Conservation (phyloP, 2,329 filamentous ascomycete genomes). For the Verticillium klebahnii region DNA sequence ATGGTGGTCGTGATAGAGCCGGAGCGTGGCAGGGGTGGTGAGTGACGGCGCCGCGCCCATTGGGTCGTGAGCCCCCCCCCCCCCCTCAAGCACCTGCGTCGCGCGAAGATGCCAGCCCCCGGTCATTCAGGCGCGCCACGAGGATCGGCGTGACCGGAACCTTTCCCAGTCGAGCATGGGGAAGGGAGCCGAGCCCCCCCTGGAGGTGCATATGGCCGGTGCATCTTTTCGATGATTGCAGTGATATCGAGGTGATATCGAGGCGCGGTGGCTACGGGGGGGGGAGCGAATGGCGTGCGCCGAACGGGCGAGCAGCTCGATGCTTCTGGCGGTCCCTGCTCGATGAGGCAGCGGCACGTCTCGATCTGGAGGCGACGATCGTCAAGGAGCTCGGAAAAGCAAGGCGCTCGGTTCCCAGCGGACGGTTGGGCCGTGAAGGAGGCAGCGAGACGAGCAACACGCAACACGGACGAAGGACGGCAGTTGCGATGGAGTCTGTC, state of each 20-base stretch:
- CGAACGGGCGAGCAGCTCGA: background rate
- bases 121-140: conserved; percentile 13
- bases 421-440: background rate
- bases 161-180: conserved; percentile 8
- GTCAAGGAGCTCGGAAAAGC: background rate
- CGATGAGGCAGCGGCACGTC: background rate
- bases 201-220: background rate
- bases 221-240: background rate
- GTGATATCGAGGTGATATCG: background rate
- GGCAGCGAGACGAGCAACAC: background rate
- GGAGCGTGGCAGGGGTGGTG: background rate
- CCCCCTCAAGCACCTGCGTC: background rate
- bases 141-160: conserved; percentile 13
- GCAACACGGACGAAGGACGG: background rate
- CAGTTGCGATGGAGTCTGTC: background rate
- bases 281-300: background rate
- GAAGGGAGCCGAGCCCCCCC: conserved; percentile 1
- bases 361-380: background rate
- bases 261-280: background rate
- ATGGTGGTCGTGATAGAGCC: background rate
- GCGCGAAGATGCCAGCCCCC: conserved; percentile 2
- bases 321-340: background rate
- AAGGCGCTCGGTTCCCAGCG: background rate
- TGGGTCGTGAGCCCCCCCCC: background rate
- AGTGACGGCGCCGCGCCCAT: background rate